phyloP scores from a whole-genome alignment of 2,329 filamentous ascomycete species.

The Aureobasidium sp. region DNA sequence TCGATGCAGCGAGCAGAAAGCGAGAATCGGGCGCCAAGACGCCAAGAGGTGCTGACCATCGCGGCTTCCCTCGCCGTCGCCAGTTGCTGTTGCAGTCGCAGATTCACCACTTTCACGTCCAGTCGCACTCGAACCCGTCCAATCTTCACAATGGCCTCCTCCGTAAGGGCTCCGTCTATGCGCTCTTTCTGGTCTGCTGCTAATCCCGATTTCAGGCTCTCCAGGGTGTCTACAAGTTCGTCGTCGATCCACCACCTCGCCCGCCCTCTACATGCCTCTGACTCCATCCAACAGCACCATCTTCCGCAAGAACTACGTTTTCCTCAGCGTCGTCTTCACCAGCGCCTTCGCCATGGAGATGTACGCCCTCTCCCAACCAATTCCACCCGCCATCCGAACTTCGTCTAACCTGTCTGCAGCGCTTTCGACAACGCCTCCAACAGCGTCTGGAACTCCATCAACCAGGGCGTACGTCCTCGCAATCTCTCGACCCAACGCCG shows the following conservation, averaged over 20 bases:
- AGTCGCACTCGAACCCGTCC: constrained; percentile 57
- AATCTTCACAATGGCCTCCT: constrained; percentile 29
- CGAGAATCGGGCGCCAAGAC: constrained; percentile 6
- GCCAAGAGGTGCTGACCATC: constrained; percentile 4
- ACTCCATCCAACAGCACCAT: constrained; percentile 52
- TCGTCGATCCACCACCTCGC: constrained; percentile 16
- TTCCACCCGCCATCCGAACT: not conserved
- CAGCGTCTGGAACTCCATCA: constrained; percentile 81
- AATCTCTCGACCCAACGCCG: too few species aligned
- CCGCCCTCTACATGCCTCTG: constrained; percentile 14
- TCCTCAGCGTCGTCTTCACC: constrained; percentile 78
- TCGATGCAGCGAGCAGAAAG: not conserved
- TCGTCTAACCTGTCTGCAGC: constrained; percentile 40
- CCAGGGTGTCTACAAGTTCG: constrained; percentile 48
- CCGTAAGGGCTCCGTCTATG: constrained; percentile 12
- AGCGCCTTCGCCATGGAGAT: constrained; percentile 87
- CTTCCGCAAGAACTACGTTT: constrained; percentile 79
- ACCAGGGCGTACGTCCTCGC: constrained; percentile 71
- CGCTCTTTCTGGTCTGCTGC: not conserved
- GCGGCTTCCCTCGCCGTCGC: constrained; percentile 1
- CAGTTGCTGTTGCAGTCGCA: constrained; percentile 2
- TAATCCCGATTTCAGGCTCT: constrained; percentile 18
- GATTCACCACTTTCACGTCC: constrained; percentile 22
- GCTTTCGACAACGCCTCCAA: constrained; percentile 75
- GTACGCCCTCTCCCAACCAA: constrained; percentile 46